Percentiles rank a stretch among this genome's conserved stretches.
Evolutionary conservation across 805 yeast genomes (phyloP).

Genomic region (Kodamaea hsintzibuensis): DNA sequence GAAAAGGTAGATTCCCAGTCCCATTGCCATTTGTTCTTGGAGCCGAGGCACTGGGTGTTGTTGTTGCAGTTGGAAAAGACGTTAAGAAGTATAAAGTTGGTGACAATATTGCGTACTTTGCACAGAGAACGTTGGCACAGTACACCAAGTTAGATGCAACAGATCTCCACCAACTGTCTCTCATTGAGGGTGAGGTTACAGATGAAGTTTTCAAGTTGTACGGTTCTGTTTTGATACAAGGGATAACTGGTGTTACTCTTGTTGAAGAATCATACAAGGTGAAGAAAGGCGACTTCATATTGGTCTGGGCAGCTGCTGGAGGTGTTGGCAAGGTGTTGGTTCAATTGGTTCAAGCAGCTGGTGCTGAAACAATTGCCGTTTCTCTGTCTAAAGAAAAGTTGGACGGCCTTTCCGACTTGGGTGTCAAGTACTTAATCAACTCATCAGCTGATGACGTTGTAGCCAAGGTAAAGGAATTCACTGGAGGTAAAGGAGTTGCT

Average conservation of each 20-base stretch:
- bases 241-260: constrained; percentile 77
- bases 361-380: constrained; percentile 82
- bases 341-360: constrained; percentile 61
- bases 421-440: constrained; percentile 75
- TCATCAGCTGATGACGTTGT: constrained; percentile 54
- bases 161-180: constrained; percentile 40
- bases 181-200: constrained; percentile 44
- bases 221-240: constrained; percentile 68
- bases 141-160: constrained; percentile 53
- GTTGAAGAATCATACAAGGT: constrained; percentile 65
- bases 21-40: constrained; percentile 66
- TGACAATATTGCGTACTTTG: constrained; percentile 65
- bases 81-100: constrained; percentile 62
- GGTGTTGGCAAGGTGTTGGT: constrained; percentile 79
- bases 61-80: constrained; percentile 61
- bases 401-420: constrained; percentile 60
- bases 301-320: constrained; percentile 94
- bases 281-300: constrained; percentile 65
- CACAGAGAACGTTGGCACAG: constrained; percentile 64
- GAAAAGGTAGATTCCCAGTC: constrained; percentile 67
- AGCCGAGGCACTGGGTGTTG: constrained; percentile 69
- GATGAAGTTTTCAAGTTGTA: constrained; percentile 55
- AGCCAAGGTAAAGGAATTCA: constrained; percentile 56
- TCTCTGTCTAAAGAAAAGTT: constrained; percentile 80
- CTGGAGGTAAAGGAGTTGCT: constrained; percentile 65